Evolutionary conservation across 2,329 filamentous ascomycete species (phyloP), one percentile per base, ranked within the genome.

Genomic region (Rutstroemia sydowiana): DNA sequence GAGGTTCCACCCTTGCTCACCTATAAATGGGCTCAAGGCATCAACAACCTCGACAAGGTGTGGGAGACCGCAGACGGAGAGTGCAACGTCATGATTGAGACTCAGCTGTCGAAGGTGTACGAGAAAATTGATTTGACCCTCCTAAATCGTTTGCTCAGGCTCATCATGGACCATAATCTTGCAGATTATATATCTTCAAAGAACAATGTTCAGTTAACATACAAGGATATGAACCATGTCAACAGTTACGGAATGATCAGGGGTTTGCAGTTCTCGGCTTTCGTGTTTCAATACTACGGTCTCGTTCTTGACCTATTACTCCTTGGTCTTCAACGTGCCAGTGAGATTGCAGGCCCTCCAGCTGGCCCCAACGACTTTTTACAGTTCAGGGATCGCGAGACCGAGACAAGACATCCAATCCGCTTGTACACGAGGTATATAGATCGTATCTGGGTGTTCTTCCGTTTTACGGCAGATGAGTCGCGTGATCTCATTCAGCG

Each of bases 191-290:
- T 98, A 65, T 96, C 92, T 1, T 90, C 92, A 34, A 98, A 98
- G 80, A 98, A 98, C 76, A 98, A 98, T 66, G 93, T 98, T 11
- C 92, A 96, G 68, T 79, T 98, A 57, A 96, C 95, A 57, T 98
- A 98, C 76, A 98, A 98, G 74, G 93, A 98, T 63, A 98, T 98
- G 93, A 97, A 96, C 66, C 93, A 98, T 65, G 93, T 95, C 66
- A 98, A 98, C 72, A 95, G 89, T 66, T 98, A 97, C 66, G 93
- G 93, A 61, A 87, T 98, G 86, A 96, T 98, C 63, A 89, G 93
- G 64, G 93, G 95, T 61, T 78, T 98, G 14, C 95, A 98, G 61
- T 98, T 98, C 72, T 96, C 93, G 1, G 93, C 89, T 0, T 98
- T 98, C 57, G 93, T 98, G 20, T 98, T 98, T 78, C 93, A 98